Conservation (phyloP, 1,139 yeast species). For the Saccharomyces hybrid region DNA sequence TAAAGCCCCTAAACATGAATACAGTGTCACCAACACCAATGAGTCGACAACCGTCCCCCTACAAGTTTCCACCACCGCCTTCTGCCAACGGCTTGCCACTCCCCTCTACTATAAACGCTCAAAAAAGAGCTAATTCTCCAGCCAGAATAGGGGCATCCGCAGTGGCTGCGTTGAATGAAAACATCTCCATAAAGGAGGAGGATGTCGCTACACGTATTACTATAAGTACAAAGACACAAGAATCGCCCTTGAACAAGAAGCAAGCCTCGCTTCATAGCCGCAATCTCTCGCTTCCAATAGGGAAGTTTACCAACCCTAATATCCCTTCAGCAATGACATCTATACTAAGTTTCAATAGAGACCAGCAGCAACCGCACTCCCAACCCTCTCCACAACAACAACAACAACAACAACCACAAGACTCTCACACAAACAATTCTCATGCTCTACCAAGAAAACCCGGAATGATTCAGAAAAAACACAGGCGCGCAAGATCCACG, state of each 20-base stretch:
- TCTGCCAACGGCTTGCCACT: background rate
- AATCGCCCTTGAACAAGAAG: conserved; percentile 9
- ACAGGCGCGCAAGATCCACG: conserved; percentile 26
- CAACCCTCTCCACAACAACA: background rate
- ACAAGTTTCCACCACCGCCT: conserved; percentile 20
- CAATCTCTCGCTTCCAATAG: conserved; percentile 16
- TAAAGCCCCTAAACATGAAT: conserved; percentile 7
- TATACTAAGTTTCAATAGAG: conserved; percentile 15
- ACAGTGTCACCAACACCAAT: conserved; percentile 6
- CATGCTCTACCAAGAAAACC: conserved; percentile 1
- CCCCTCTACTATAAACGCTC: conserved; percentile 10
- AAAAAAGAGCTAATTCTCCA: conserved; percentile 51
- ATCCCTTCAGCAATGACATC: conserved; percentile 21
- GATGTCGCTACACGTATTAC: conserved; percentile 15
- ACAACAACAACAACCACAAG: conserved; percentile 3
- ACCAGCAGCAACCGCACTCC: background rate
- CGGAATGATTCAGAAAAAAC: conserved; percentile 14
- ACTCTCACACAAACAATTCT: conserved; percentile 5
- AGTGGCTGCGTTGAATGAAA: conserved; percentile 45
- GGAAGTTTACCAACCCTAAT: conserved; percentile 10
- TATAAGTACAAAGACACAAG: background rate
- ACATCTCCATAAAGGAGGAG: conserved; percentile 29
- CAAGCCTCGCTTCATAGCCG: conserved; percentile 10
- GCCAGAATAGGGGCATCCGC: conserved; percentile 69
- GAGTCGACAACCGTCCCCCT: conserved; percentile 15